Percentiles rank a stretch among this genome's conserved stretches.
Evolutionary conservation across 169 alveolate species (phyloP).

Genomic region (Plasmodium adleri): DNA sequence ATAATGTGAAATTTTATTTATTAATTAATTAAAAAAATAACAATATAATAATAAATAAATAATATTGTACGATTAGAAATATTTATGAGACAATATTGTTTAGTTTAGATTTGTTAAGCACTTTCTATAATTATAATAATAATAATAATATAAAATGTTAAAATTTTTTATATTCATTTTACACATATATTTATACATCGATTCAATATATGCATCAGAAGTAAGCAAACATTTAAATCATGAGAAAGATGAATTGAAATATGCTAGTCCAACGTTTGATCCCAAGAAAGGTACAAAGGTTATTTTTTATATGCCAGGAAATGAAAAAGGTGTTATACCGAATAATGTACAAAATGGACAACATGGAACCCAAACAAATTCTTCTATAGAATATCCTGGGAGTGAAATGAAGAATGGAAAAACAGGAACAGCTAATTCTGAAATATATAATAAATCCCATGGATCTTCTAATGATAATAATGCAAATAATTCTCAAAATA

Average conservation of each 20-base stretch:
- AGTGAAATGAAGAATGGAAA: slow-evolving; percentile 1
- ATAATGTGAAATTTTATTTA: too few species aligned
- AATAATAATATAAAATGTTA: slow-evolving; percentile 53
- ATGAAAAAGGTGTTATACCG: not conserved
- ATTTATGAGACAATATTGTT: too few species aligned
- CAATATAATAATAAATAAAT: too few species aligned
- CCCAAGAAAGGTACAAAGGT: slow-evolving; percentile 40
- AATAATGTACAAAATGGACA: slow-evolving; percentile 10
- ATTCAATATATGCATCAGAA: slow-evolving; percentile 11
- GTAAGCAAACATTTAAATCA: slow-evolving; percentile 2
- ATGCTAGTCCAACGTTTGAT: slow-evolving; percentile 45
- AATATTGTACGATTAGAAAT: too few species aligned
- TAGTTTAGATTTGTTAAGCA: not conserved
- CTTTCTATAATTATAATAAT: not conserved
- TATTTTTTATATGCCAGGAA: slow-evolving; percentile 70
- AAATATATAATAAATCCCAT: not conserved
- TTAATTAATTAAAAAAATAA: too few species aligned
- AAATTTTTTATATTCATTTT: slow-evolving; percentile 45
- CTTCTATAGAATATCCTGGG: slow-evolving; percentile 3
- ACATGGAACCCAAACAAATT: not conserved
- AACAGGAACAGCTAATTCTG: not conserved
- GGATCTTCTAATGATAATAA: slow-evolving; percentile 17
- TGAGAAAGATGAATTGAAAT: slow-evolving; percentile 11
- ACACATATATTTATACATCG: slow-evolving; percentile 20
- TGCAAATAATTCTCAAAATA: slow-evolving; percentile 33